Base-by-base conservation (phyloP, 2,329 filamentous ascomycete species). In the Fusarium torulosum region DNA sequence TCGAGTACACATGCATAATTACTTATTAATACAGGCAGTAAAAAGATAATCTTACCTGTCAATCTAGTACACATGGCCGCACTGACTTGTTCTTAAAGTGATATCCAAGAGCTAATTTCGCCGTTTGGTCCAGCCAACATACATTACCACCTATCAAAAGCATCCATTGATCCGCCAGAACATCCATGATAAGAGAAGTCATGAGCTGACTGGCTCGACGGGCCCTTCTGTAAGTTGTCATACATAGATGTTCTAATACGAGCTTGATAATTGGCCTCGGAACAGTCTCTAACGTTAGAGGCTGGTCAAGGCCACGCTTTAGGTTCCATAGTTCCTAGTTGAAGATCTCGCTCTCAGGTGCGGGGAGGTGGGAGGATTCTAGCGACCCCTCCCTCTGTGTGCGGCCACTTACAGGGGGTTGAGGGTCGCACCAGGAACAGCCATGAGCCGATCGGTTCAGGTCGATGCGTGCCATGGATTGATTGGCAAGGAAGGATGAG, bases 351-450 rank as follows among this genome's bases (percentile, higher is more conserved):
- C 25, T 25, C 44, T 63, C 51, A 61, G 38, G 53, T 63, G 66
- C 52, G 66, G 66, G 65, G 66, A 63, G 63, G 47, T 53, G 40
- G 58, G 42, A 29, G 42, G 37, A 41, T 53, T 56, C 14, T 23
- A 53, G 53, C 53, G 59, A 46, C 44, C 42, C 54, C 65, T 57
- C 59, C 52, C 46, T 53, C 63, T 41, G 52, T 51, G 19, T 47
- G 21, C 43, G 42, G 49, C 25, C 47, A 64, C 38, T 59, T 67
- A 63, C 66, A 68, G 60, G 69, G 69, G 67, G 19, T 50, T 46
- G 29, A 60, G 53, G 59, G 70, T 72, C 56, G 54, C 69, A 72
- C 69, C 61, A 72, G 61, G 59, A 70, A 63, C 59, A 60, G 55
- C 61, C 57, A 42, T 56, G 50, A 56, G 42, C 57, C 64, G 63